Base-by-base conservation (phyloP, 1,284 basidiomycete species). In the Bondarzewia mesenterica region DNA sequence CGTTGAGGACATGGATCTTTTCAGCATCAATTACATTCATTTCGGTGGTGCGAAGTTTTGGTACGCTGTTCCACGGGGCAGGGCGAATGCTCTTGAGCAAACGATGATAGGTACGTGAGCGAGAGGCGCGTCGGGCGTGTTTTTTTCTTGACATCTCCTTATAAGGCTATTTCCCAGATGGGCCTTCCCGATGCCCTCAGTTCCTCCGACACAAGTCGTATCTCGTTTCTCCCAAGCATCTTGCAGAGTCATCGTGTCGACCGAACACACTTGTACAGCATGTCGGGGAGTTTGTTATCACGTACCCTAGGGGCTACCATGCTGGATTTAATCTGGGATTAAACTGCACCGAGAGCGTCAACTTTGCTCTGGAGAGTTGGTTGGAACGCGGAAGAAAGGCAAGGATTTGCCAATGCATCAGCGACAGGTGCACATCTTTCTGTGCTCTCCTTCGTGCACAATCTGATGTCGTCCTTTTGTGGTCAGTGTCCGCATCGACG, bases 1-100 rank as follows among this genome's bases (percentile, higher is more conserved):
- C 59, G 95, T 99, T 42, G 95, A 99, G 61, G 85, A 93, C 63
- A 93, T 93, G 90, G 95, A 98, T 63, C 75, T 99, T 3, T 96
- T 95, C 69, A 95, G 92, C 48, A 99, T 99, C 72, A 99, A 98
- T 66, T 98, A 96, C 63, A 93, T 99, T 53, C 95, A 99, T 66
- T 99, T 98, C 62, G 95, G 95, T 2, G 94, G 95, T 0, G 94
- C 93, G 1, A 99, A 89, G 58, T 85, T 90, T 62, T 99, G 96
- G 95, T 99, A 99, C 65, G 85, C 93, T 0, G 79, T 98, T 26
- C 94, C 94, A 7, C 95, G 97, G 63, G 82, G 75, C 26, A 80
- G 86, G 56, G 85, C 89, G 4, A 69, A 72, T 18, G 79, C 82
- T 10, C 77, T 96, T 39, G 93, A 96, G 64, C 73, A 80, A 35